These are phyloP conservation scores for Hypoxylon sp. DNA, from an alignment of 2,329 filamentous ascomycete genomes.

Conservation along the genomic window DNA sequence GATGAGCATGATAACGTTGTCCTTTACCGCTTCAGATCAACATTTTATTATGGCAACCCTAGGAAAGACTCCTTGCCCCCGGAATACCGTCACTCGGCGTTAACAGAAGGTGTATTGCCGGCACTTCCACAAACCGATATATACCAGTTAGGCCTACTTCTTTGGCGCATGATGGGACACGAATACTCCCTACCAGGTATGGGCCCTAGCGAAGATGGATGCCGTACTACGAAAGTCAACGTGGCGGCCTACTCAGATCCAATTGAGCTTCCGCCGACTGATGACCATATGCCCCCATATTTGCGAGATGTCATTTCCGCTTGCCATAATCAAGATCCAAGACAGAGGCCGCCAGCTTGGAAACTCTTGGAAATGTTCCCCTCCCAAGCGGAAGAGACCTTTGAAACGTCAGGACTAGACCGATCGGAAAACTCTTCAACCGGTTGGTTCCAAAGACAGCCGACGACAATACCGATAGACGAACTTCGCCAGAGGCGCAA, in stretches of 20 bases:
- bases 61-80: slow-evolving; percentile 1
- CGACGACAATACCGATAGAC: not conserved
- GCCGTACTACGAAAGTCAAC: not conserved
- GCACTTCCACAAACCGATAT: slow-evolving; percentile 6
- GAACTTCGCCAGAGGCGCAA: slow-evolving; percentile 2
- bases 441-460: not conserved
- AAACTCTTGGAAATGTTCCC: not conserved
- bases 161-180: slow-evolving; percentile 2
- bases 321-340: not conserved
- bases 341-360: slow-evolving; percentile 1
- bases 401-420: not conserved
- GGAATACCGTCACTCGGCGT: not conserved
- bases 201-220: not conserved
- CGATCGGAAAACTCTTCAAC: not conserved
- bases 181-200: not conserved
- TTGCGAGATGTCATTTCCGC: slow-evolving; percentile 2
- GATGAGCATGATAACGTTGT: not conserved
- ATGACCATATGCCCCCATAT: not conserved
- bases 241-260: not conserved
- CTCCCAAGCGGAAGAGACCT: not conserved
- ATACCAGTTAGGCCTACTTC: not conserved
- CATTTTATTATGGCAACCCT: slow-evolving; percentile 1
- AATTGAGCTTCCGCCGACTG: not conserved
- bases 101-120: not conserved
- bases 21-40: not conserved